Conservation (phyloP, 108 stramenopile genomes). For the Fragilariopsis cylindrus region DNA sequence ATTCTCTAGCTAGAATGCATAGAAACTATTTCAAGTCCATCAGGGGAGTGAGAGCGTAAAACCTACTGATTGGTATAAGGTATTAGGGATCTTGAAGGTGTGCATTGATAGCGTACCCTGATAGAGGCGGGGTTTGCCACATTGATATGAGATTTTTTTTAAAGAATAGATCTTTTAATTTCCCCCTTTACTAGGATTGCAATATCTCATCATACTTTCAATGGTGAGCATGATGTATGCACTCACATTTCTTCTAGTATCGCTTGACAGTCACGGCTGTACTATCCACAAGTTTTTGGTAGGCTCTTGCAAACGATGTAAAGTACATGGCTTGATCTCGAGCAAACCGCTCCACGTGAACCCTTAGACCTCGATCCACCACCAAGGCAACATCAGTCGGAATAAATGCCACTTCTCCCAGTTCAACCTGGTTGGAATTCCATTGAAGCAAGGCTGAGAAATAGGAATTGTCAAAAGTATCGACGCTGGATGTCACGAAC, state of each 20-base stretch:
- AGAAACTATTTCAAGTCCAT: too few species aligned
- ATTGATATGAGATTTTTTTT: too few species aligned
- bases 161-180: too few species aligned
- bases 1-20: too few species aligned
- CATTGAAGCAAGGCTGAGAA: conserved; percentile 52
- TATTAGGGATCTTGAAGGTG: neutral
- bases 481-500: conserved; percentile 49
- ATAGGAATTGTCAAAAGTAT: conserved; percentile 48
- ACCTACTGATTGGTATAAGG: too few species aligned
- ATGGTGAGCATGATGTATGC: too few species aligned
- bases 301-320: conserved; percentile 37
- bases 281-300: conserved; percentile 49
- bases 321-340: conserved; percentile 38
- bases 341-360: conserved; percentile 48
- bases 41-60: too few species aligned
- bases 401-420: conserved; percentile 61
- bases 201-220: too few species aligned
- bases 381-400: conserved; percentile 71
- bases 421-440: conserved; percentile 42
- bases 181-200: too few species aligned
- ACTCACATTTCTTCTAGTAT: neutral
- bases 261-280: conserved; percentile 26
- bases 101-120: too few species aligned
- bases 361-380: conserved; percentile 49
- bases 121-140: neutral